Evolutionary conservation across 805 yeast species (phyloP).

Genomic region (Sungouiella blattae): DNA sequence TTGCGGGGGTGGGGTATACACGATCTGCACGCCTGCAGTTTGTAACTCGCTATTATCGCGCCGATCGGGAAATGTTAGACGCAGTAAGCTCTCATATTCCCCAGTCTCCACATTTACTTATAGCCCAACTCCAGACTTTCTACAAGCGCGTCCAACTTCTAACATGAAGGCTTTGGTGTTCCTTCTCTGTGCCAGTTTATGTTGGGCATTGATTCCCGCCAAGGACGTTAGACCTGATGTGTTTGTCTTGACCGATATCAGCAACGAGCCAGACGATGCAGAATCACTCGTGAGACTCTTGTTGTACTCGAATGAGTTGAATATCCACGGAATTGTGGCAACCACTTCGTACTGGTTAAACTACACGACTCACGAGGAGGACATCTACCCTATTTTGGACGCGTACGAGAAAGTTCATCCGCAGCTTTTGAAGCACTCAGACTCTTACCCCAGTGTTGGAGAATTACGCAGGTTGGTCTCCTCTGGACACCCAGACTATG

Average conservation of each 20-base stretch:
- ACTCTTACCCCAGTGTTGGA: constrained; percentile 21
- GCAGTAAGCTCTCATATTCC: no score
- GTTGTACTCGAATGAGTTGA: constrained; percentile 26
- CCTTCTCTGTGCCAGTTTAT: no score
- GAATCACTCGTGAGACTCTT: constrained; percentile 23
- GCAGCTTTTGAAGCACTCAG: constrained; percentile 21
- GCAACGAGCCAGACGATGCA: constrained; percentile 16
- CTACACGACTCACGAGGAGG: constrained; percentile 24
- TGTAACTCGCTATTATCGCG: no score
- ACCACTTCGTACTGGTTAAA: constrained; percentile 32
- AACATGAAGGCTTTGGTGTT: no score
- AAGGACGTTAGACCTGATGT: constrained; percentile 23
- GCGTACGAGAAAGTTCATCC: constrained; percentile 24
- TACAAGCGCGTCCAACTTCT: no score
- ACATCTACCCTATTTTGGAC: constrained; percentile 26
- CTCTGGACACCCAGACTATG: no score
- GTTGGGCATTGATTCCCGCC: constrained; percentile 4
- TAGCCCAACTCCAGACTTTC: no score
- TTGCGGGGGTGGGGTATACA: no score
- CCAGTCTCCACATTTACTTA: no score
- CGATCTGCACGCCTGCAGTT: no score
- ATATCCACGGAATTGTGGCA: constrained; percentile 26
- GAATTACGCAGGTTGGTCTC: constrained; percentile 23
- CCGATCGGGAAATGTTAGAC: no score
- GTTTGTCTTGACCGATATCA: constrained; percentile 26